Evolutionary conservation across 1,284 basidiomycete genomes (phyloP).

Genomic region (Ustilago shanxiensis): DNA sequence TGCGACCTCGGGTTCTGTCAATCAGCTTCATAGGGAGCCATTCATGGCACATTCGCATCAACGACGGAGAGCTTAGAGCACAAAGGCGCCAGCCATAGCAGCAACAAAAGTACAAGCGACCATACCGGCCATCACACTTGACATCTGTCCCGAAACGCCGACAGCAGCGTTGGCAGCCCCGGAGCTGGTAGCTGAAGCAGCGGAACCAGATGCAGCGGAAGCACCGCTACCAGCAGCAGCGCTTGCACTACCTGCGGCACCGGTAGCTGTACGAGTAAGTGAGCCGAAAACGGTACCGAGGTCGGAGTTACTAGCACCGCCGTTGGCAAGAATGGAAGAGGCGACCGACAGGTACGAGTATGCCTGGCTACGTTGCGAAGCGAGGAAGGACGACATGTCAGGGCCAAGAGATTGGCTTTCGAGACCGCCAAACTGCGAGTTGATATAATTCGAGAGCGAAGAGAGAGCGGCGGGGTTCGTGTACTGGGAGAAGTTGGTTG

Average conservation of each 20-base stretch:
- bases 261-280: constrained; percentile 11
- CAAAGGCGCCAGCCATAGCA: constrained; percentile 35
- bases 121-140: constrained; percentile 22
- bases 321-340: constrained; percentile 31
- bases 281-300: constrained; percentile 20
- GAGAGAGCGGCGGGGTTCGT: constrained; percentile 28
- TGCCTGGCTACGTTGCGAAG: constrained; percentile 22
- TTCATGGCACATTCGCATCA: background rate
- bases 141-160: constrained; percentile 9
- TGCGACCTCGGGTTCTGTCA: background rate
- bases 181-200: constrained; percentile 11
- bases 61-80: background rate
- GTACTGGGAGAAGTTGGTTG: constrained; percentile 42
- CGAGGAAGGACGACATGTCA: constrained; percentile 22
- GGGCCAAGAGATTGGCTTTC: constrained; percentile 16
- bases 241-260: background rate
- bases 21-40: background rate
- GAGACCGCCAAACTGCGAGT: constrained; percentile 21
- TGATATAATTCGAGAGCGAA: constrained; percentile 33
- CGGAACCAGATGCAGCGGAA: constrained; percentile 12
- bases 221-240: background rate
- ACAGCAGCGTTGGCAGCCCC: constrained; percentile 20
- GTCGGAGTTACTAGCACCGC: constrained; percentile 27
- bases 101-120: constrained; percentile 27
- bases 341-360: constrained; percentile 45